Evolutionary conservation across 139 green algal genomes (phyloP).

Genomic region (Picochlorum sp.): DNA sequence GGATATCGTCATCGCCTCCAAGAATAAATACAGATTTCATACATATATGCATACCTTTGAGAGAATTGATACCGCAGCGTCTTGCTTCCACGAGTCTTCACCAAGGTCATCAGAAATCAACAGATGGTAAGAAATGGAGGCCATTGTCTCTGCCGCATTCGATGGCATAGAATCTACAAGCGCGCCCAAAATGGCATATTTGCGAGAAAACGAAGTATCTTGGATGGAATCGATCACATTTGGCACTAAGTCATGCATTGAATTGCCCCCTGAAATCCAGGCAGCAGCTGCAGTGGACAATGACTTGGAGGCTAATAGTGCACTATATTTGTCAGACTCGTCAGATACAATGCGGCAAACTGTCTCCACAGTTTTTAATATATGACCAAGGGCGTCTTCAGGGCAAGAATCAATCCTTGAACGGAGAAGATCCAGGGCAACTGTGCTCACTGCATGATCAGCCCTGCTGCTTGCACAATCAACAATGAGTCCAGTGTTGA

Average conservation of each 20-base stretch:
- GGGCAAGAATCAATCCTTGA: slow-evolving; percentile 31
- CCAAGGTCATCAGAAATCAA: slow-evolving; percentile 12
- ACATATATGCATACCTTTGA: slow-evolving; percentile 2
- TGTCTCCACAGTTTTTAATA: slow-evolving; percentile 47
- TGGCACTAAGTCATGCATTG: slow-evolving; percentile 11
- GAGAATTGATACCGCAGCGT: slow-evolving; percentile 2
- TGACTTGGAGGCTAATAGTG: slow-evolving; percentile 18
- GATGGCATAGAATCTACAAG: background rate
- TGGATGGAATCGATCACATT: slow-evolving; percentile 10
- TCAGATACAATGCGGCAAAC: slow-evolving; percentile 36
- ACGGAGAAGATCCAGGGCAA: slow-evolving; percentile 54
- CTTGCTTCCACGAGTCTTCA: slow-evolving; percentile 7
- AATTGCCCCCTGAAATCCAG: slow-evolving; percentile 24
- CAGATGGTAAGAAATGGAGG: background rate
- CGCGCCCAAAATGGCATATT: background rate
- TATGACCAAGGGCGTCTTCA: slow-evolving; percentile 41
- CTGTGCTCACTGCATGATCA: slow-evolving; percentile 52
- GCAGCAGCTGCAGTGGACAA: slow-evolving; percentile 22
- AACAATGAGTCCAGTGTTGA: slow-evolving; percentile 50
- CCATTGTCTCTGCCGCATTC: background rate
- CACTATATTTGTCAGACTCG: slow-evolving; percentile 45
- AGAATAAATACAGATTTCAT: background rate
- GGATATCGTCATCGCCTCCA: background rate
- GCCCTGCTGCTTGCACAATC: slow-evolving; percentile 33
- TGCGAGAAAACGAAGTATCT: background rate